Evolutionary conservation across 208 protist species (phyloP), one percentile per base, ranked within the genome.

Genomic region (Entamoeba histolytica): DNA sequence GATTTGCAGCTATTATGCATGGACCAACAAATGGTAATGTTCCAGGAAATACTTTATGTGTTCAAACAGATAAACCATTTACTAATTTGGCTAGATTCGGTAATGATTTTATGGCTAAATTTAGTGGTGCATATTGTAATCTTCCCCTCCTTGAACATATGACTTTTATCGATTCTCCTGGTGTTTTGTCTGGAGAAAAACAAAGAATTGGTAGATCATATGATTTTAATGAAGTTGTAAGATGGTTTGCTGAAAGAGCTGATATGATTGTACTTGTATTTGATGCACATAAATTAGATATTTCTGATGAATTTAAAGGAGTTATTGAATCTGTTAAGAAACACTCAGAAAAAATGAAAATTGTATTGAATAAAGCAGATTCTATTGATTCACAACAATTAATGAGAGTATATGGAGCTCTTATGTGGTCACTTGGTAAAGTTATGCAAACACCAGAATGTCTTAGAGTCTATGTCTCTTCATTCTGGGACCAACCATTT

Each of bases 241-340:
- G 95, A 73, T 99, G 97, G 97, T 98, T 98, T 95, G 97, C 97
- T 5, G 96, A 98, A 93, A 96, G 96, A 92, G 96, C 97, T 35
- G 98, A 99, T 95, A 95, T 98, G 91, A 97, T 99, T 91, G 96
- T 99, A 49, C 95, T 99, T 93, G 94, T 99, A 49, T 99, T 99
- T 95, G 98, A 99, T 94, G 98, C 98, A n/a, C 97, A 98, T 92
- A 99, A 99, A 96, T n/a, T n/a, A n/a, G n/a, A n/a, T n/a, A n/a
- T n/a, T n/a, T n/a, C n/a, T n/a, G n/a, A n/a, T n/a, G n/a, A 97
- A 92, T 97, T 97, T 93, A 96, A 95, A 91, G 49, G 31, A n/a
- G 73, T 94, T 6, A 97, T 97, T 92, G 94, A 96, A 61, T 19
- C 14, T 28, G 55, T 96, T 39, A 96, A 95, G 57, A 95, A 94